Percentiles rank a stretch among this genome's conserved stretches.
These are phyloP conservation scores for Chrysoporthe austroafricana DNA, from an alignment of 2,329 filamentous ascomycete genomes.

Conservation along the genomic window DNA sequence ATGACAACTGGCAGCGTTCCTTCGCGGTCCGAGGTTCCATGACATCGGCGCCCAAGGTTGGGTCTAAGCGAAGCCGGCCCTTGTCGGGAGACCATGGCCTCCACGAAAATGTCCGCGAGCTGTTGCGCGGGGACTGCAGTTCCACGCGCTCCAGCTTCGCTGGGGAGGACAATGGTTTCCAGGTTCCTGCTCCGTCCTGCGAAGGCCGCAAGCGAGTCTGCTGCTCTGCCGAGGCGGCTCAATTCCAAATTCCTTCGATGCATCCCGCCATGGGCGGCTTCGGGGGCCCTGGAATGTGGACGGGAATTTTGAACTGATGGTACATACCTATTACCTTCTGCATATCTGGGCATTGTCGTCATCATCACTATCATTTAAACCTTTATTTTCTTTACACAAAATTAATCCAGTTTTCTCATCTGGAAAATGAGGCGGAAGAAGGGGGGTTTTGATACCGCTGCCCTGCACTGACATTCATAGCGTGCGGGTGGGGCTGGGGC, in stretches of 20 bases:
- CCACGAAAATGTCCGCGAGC: conserved; percentile 69
- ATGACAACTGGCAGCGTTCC: conserved; percentile 52
- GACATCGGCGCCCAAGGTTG: conserved; percentile 41
- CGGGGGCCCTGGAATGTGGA: conserved; percentile 68
- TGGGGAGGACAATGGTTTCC: conserved; percentile 37
- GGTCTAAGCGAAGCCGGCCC: conserved; percentile 64
- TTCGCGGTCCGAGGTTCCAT: conserved; percentile 37
- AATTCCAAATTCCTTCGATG: conserved; percentile 50
- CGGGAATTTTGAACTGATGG: conserved; percentile 60
- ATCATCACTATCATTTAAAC: conserved; percentile 21
- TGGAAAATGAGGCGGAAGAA: conserved; percentile 12
- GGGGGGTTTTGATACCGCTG: conserved; percentile 26
- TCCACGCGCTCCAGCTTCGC: conserved; percentile 39
- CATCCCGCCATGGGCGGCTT: conserved; percentile 38
- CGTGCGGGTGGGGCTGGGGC: conserved; percentile 11
- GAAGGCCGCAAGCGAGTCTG: conserved; percentile 67
- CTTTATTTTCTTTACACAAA: neutral
- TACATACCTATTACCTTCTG: neutral
- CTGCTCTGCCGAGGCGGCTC: conserved; percentile 63
- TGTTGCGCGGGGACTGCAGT: conserved; percentile 51
- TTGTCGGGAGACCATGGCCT: conserved; percentile 61
- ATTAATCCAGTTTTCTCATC: conserved; percentile 9
- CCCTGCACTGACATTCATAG: conserved; percentile 7
- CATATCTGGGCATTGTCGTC: neutral
- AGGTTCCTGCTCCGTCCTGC: conserved; percentile 46